phyloP scores from a whole-genome alignment of 495 filamentous ascomycete genomes.

The Aspergillus funiculosus region DNA sequence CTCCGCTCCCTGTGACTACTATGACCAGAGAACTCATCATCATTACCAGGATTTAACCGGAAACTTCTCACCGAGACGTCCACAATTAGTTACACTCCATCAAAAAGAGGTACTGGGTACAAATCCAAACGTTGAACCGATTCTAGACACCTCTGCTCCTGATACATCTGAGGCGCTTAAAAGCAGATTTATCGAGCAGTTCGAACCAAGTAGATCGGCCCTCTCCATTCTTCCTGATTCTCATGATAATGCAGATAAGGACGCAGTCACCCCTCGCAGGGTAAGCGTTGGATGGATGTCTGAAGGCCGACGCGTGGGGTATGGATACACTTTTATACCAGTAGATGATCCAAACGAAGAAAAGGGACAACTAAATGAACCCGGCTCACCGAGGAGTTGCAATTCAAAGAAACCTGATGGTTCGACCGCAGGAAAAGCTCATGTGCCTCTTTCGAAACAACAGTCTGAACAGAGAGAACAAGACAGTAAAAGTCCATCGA shows the following conservation, averaged over 20 bases:
- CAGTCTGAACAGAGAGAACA: not conserved
- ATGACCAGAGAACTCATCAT: not conserved
- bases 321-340: constrained; percentile 37
- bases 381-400: not conserved
- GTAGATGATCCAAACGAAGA: constrained; percentile 15
- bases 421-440: not conserved
- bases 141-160: not conserved
- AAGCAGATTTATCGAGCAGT: constrained; percentile 30
- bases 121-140: not conserved
- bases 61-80: not conserved
- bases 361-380: not conserved
- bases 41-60: not conserved
- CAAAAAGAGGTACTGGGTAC: not conserved
- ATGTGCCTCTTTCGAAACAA: not conserved
- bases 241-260: not conserved
- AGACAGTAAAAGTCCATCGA: not conserved
- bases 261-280: constrained; percentile 23
- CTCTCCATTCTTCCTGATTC: constrained; percentile 2
- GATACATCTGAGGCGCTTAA: constrained; percentile 1
- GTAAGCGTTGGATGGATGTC: constrained; percentile 46
- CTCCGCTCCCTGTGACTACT: constrained; percentile 3
- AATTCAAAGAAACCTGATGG: not conserved
- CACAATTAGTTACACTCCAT: not conserved
- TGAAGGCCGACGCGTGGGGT: constrained; percentile 38
- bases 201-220: constrained; percentile 16